A percentile compares a stretch with the other conserved stretches of the same genome.
Evolutionary conservation across 2,329 filamentous ascomycete species (phyloP).

Genomic region (Venturia nashicola): DNA sequence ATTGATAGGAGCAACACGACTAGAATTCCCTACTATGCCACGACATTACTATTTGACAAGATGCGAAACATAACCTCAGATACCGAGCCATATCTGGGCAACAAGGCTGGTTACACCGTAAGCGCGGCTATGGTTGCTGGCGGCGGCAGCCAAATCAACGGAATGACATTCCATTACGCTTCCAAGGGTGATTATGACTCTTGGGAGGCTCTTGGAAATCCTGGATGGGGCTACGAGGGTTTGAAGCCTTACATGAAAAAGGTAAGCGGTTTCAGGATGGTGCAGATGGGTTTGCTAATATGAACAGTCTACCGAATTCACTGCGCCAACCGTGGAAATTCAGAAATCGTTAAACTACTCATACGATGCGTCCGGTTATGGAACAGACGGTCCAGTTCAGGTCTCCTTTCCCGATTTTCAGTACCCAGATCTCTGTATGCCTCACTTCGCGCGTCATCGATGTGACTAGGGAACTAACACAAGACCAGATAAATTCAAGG

Average conservation of each 20-base stretch:
- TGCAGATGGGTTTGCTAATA: not conserved
- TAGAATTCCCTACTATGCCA: not conserved
- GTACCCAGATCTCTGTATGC: not conserved
- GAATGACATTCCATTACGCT: not conserved
- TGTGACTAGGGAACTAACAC: not conserved
- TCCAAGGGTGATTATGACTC: not conserved
- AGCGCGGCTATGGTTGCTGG: not conserved
- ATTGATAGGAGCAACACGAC: not conserved
- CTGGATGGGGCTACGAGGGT: conserved; percentile 2
- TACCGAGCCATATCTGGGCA: not conserved
- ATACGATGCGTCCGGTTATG: not conserved
- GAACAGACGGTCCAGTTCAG: not conserved
- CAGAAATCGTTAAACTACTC: not conserved
- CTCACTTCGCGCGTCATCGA: not conserved
- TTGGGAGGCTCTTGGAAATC: not conserved
- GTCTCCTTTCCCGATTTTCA: not conserved
- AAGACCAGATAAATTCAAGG: not conserved
- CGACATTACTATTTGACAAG: not conserved
- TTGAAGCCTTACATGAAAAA: not conserved
- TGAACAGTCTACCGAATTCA: not conserved
- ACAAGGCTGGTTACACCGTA: not conserved
- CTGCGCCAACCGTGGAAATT: not conserved
- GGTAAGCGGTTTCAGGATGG: not conserved
- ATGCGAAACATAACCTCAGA: not conserved
- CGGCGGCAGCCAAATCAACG: not conserved